These are phyloP conservation scores for Epithemia pelagica DNA, from an alignment of 108 stramenopile species.

Conservation along the genomic window DNA sequence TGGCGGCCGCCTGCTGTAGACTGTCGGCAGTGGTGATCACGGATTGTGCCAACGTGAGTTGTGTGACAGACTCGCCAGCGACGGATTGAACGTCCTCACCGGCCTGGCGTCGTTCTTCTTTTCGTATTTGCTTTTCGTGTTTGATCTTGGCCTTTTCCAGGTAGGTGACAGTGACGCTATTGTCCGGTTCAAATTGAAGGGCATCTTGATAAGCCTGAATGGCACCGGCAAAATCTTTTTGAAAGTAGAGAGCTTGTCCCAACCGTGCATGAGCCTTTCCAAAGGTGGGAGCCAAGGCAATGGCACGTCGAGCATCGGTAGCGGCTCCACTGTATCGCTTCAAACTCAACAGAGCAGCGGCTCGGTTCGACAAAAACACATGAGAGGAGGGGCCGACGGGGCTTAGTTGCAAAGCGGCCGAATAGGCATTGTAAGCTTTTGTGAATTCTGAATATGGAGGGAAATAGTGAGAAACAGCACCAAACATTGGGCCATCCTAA, in stretches of 20 bases:
- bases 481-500: neutral
- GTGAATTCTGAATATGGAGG: constrained; percentile 57
- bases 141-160: constrained; percentile 80
- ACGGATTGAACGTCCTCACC: constrained; percentile 38
- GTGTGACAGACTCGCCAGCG: constrained; percentile 42
- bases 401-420: constrained; percentile 76
- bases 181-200: constrained; percentile 67
- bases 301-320: constrained; percentile 75
- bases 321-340: constrained; percentile 81
- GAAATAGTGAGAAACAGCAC: neutral
- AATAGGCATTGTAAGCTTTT: constrained; percentile 82
- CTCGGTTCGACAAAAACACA: constrained; percentile 80
- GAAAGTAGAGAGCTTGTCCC: constrained; percentile 80
- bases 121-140: constrained; percentile 52
- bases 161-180: constrained; percentile 64
- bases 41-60: constrained; percentile 44
- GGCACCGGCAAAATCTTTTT: constrained; percentile 75
- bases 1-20: constrained; percentile 29
- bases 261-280: constrained; percentile 91
- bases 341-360: constrained; percentile 73
- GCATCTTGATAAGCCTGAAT: constrained; percentile 87
- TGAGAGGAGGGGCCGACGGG: constrained; percentile 86
- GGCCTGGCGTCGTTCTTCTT: constrained; percentile 18
- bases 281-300: constrained; percentile 83
- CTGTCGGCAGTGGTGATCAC: constrained; percentile 49